A percentile compares a stretch with the other conserved stretches of the same genome.
These are phyloP conservation scores for Rhizopus stolonifer DNA, from an alignment of 371 early-diverging fungal species.

Conservation along the genomic window DNA sequence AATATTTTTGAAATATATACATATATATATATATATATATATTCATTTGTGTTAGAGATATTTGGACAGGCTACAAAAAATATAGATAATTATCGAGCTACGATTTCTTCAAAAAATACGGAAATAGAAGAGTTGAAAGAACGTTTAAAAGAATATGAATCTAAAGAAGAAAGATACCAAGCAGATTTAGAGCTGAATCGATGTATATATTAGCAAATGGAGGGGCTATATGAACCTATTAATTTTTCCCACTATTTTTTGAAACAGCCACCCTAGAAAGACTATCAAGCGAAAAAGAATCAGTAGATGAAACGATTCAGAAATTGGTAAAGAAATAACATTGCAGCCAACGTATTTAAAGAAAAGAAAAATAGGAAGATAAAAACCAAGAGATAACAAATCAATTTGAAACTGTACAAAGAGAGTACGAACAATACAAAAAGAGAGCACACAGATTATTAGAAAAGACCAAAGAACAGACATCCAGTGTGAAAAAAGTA, in stretches of 20 bases:
- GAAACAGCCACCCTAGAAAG: slow-evolving; percentile 43
- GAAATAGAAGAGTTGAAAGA: slow-evolving; percentile 45
- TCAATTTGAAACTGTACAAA: slow-evolving; percentile 46
- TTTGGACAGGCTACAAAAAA: slow-evolving; percentile 65
- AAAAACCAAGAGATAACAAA: slow-evolving; percentile 44
- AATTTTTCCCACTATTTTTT: no score
- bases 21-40: no score
- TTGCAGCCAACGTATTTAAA: no score
- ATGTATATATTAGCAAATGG: slow-evolving; percentile 32
- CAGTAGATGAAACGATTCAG: slow-evolving; percentile 13
- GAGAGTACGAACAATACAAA: slow-evolving; percentile 63
- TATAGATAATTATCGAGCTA: slow-evolving; percentile 58
- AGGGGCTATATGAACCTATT: no score
- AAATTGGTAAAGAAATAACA: no score
- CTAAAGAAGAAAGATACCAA: slow-evolving; percentile 33
- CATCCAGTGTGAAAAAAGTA: slow-evolving; percentile 25
- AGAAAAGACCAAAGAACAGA: slow-evolving; percentile 39
- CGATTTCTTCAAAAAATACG: slow-evolving; percentile 51
- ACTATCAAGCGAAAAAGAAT: slow-evolving; percentile 35
- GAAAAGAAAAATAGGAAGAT: no score
- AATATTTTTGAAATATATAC: neutral
- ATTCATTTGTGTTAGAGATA: slow-evolving; percentile 37
- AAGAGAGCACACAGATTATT: slow-evolving; percentile 57
- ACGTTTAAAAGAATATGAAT: slow-evolving; percentile 42
- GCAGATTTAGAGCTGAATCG: slow-evolving; percentile 31